Evolutionary conservation across 208 protist genomes (phyloP).

Genomic region (Balamuthia mandrillaris): DNA sequence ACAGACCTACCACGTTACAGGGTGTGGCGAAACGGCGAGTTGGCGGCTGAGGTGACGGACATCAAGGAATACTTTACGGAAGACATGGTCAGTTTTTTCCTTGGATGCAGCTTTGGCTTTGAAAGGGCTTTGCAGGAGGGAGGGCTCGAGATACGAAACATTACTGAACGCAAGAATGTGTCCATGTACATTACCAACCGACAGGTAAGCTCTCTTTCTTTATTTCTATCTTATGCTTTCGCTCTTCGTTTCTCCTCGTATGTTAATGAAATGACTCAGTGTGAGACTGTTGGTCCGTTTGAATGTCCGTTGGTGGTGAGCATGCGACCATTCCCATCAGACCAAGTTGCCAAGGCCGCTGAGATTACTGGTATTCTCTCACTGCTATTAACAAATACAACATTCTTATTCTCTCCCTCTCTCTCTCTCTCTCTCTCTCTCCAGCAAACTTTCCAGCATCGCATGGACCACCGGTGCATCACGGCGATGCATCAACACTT

Average conservation of each 20-base stretch:
- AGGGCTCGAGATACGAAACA: slow-evolving; percentile 45
- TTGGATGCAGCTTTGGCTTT: slow-evolving; percentile 48
- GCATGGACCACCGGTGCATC: slow-evolving; percentile 37
- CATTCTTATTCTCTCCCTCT: too few relatives aligned
- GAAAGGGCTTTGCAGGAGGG: slow-evolving; percentile 25
- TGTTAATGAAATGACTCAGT: neutral
- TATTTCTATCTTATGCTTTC: too few relatives aligned
- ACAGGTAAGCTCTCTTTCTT: too few relatives aligned
- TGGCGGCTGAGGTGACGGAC: slow-evolving; percentile 23
- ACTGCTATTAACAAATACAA: neutral
- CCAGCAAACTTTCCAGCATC: neutral
- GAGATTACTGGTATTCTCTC: neutral
- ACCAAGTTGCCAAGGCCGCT: slow-evolving; percentile 2
- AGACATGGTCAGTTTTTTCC: slow-evolving; percentile 43
- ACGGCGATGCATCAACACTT: slow-evolving; percentile 21
- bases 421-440: neutral
- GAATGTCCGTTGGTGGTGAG: slow-evolving; percentile 19
- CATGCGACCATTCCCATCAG: slow-evolving; percentile 13
- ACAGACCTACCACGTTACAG: slow-evolving; percentile 41
- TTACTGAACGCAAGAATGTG: slow-evolving; percentile 45
- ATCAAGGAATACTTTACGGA: slow-evolving; percentile 19
- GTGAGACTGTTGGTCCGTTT: slow-evolving; percentile 16
- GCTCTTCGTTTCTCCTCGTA: too few relatives aligned
- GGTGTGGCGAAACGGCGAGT: slow-evolving; percentile 24
- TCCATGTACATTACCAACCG: slow-evolving; percentile 49